phyloP scores from a whole-genome alignment of 352 stramenopile species.

The Phytopythium ostracodes region DNA sequence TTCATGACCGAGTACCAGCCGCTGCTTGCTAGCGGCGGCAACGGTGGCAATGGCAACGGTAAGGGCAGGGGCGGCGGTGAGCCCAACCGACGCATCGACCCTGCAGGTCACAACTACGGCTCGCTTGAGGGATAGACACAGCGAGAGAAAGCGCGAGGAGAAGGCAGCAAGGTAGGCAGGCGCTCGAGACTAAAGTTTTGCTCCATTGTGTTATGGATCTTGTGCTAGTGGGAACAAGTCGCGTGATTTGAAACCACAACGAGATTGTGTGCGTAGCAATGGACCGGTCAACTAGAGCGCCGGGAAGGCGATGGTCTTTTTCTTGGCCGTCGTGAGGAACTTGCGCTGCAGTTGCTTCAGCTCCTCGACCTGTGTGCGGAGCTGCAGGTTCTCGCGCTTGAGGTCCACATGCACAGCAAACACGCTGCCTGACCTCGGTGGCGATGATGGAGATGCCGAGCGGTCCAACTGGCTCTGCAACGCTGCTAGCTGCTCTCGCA shows the following conservation, averaged over 20 bases:
- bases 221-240: no score
- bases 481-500: constrained; percentile 33
- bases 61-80: constrained; percentile 29
- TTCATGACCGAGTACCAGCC: constrained; percentile 88
- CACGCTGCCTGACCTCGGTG: constrained; percentile 17
- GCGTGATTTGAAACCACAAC: no score
- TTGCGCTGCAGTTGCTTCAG: constrained; percentile 63
- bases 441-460: constrained; percentile 15
- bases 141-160: not conserved
- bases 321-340: constrained; percentile 68
- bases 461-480: constrained; percentile 34
- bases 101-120: constrained; percentile 72
- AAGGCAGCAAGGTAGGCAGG: no score
- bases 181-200: not conserved
- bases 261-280: no score
- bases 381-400: constrained; percentile 68
- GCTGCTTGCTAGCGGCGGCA: constrained; percentile 18
- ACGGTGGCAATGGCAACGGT: not conserved
- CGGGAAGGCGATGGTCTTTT: constrained; percentile 68
- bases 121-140: constrained; percentile 59
- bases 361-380: constrained; percentile 63
- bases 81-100: constrained; percentile 58
- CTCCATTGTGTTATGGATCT: no score
- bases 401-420: constrained; percentile 74
- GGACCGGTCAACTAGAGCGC: no score